Percentiles rank a stretch among this genome's conserved stretches.
Conservation (phyloP, 2,329 filamentous ascomycete species). For the Verticillium isaacii region DNA sequence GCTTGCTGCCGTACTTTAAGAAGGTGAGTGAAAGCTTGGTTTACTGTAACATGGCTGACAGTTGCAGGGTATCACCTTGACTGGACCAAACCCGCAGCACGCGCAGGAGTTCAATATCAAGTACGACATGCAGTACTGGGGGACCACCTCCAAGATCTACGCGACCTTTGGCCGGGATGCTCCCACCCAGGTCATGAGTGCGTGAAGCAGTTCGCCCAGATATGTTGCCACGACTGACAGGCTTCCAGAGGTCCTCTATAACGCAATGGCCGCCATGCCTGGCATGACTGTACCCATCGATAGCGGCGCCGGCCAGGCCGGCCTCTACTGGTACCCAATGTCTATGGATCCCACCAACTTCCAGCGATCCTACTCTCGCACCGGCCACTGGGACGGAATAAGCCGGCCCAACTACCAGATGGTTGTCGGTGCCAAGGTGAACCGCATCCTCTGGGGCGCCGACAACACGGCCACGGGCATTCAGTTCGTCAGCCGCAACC, state of each 20-base stretch:
- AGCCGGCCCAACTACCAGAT: slow-evolving; percentile 19
- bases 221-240: background rate
- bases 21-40: slow-evolving; percentile 24
- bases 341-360: slow-evolving; percentile 16
- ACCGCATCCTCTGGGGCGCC: slow-evolving; percentile 16
- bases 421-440: slow-evolving; percentile 17
- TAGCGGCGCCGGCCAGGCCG: slow-evolving; percentile 18
- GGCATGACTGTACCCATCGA: slow-evolving; percentile 18
- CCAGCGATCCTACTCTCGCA: slow-evolving; percentile 18
- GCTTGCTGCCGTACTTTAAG: slow-evolving; percentile 37
- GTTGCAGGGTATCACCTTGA: slow-evolving; percentile 11
- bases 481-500: slow-evolving; percentile 17
- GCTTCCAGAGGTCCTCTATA: slow-evolving; percentile 9
- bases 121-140: slow-evolving; percentile 14
- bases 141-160: slow-evolving; percentile 12
- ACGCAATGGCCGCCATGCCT: slow-evolving; percentile 20
- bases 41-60: background rate
- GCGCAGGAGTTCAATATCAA: slow-evolving; percentile 14
- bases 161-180: slow-evolving; percentile 11
- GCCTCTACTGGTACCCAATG: slow-evolving; percentile 20
- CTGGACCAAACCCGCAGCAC: slow-evolving; percentile 10
- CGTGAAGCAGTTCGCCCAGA: background rate
- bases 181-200: slow-evolving; percentile 12
- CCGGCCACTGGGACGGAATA: slow-evolving; percentile 19
- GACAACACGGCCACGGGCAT: slow-evolving; percentile 20